Base-by-base conservation (phyloP, 1,284 basidiomycete genomes). In the Agaricales sp. region DNA sequence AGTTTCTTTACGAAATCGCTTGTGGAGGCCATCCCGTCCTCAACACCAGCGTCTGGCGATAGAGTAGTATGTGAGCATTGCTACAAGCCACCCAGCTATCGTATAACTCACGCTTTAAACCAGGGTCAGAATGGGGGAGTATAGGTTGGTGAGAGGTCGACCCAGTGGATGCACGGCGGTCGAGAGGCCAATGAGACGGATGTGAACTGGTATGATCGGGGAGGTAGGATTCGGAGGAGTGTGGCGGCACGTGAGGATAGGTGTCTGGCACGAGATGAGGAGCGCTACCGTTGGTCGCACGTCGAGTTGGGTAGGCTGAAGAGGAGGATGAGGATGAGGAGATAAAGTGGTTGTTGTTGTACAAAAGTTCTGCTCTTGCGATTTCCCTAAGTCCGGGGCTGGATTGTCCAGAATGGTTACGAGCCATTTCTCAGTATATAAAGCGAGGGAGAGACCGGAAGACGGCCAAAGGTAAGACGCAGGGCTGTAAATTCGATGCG, bases 1-100 rank as follows among this genome's bases (percentile, higher is more conserved):
- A 45, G 70, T 65, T 89, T 90, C 69, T 87, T 85, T 59, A 87
- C 82, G 63, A 87, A 87, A 62, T 86, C 82, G 55, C 64, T 67
- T 3, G 71, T 70, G 49, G 67, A 21, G 11, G 44, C 21, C 44
- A 45, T 45, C 39, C 39, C 39, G 39, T 41, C 39, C 16, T 41
- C 39, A 20, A 16, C 39, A 11, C 11, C 30, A 35, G 30, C 30
- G 30, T 11, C 30, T 11, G 39, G 39, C n/a, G 13, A 4, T 41
- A 16, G 39, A 41, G 18, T 4, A 16, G 8, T n/a, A 8, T 41
- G 16, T n/a, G 39, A 41, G 18, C 4, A 4, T 20, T 18, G 39
- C 13, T 20, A 20, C 4, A n/a, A n/a, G 13, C 39, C 19, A 20
- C 8, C 30, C 16, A 41, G 39, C 6, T 41, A 16, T 18, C n/a